Evolutionary conservation across 2,329 filamentous ascomycete species (phyloP).

Genomic region (Blastomyces emzantsi): DNA sequence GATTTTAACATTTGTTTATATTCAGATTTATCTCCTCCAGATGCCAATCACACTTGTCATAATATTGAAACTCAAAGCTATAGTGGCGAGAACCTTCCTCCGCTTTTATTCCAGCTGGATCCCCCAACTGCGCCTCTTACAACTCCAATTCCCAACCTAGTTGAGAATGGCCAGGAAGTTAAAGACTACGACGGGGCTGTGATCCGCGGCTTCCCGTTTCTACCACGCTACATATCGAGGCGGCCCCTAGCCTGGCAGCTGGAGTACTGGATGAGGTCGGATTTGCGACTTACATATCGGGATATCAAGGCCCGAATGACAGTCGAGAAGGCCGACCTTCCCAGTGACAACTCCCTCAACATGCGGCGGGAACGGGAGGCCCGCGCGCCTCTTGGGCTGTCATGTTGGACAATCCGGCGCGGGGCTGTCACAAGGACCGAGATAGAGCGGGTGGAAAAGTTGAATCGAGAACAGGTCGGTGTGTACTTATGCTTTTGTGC

Average conservation of each 20-base stretch:
- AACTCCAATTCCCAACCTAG: constrained; percentile 8
- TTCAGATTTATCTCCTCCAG: constrained; percentile 9
- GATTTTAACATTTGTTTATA: background rate
- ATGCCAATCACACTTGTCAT: constrained; percentile 20
- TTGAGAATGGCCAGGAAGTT: constrained; percentile 16
- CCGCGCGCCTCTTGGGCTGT: constrained; percentile 21
- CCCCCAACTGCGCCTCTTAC: constrained; percentile 9
- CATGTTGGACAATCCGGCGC: constrained; percentile 22
- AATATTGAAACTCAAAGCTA: constrained; percentile 20
- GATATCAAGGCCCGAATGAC: constrained; percentile 26
- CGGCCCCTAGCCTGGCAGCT: constrained; percentile 23
- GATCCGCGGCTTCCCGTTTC: constrained; percentile 21
- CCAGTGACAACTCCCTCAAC: constrained; percentile 22
- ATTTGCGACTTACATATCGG: constrained; percentile 21
- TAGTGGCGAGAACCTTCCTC: constrained; percentile 17
- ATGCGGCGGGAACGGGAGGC: constrained; percentile 24
- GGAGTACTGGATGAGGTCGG: constrained; percentile 26
- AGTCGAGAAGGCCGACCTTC: constrained; percentile 14
- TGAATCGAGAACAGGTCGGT: constrained; percentile 18
- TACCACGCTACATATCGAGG: constrained; percentile 24
- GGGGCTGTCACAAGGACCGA: constrained; percentile 18
- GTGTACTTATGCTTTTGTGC: constrained; percentile 11
- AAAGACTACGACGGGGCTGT: constrained; percentile 14
- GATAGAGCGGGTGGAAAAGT: constrained; percentile 22
- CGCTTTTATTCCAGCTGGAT: constrained; percentile 22